phyloP scores from a whole-genome alignment of 441 rosid genomes.

The Arabidopsis hybrid region DNA sequence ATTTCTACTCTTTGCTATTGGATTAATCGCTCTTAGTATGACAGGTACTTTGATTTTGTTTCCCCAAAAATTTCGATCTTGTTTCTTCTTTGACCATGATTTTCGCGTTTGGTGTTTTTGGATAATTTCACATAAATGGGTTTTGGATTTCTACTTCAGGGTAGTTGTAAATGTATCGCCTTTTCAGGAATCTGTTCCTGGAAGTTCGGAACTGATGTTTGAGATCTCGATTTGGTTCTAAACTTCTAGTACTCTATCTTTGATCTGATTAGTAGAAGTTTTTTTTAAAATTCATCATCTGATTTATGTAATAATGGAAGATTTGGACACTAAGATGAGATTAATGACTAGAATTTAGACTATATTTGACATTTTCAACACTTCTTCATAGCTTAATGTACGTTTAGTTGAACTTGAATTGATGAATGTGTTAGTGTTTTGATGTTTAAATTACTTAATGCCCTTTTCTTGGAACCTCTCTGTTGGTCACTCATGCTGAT shows the following conservation, averaged over 20 bases:
- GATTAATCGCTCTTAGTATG: slow-evolving; percentile 69
- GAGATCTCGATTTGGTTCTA: slow-evolving; percentile 28
- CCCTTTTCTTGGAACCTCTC: slow-evolving; percentile 1
- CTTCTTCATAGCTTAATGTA: not conserved
- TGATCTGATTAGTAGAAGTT: slow-evolving; percentile 17
- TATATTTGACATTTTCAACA: not conserved
- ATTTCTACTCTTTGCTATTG: slow-evolving; percentile 53
- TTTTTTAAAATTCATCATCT: not conserved
- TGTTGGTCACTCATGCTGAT: not conserved
- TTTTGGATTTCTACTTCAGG: slow-evolving; percentile 3
- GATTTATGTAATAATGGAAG: too few species aligned
- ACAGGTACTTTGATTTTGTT: slow-evolving; percentile 52
- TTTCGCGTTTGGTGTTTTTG: not conserved
- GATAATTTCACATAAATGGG: slow-evolving; percentile 9
- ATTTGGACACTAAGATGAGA: not conserved
- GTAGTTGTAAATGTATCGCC: slow-evolving; percentile 13
- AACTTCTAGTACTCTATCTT: not conserved
- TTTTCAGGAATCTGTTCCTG: slow-evolving; percentile 16
- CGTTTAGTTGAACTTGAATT: not conserved
- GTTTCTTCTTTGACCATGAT: slow-evolving; percentile 11
- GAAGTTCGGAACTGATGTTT: slow-evolving; percentile 2
- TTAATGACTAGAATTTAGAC: not conserved
- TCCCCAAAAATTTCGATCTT: slow-evolving; percentile 3
- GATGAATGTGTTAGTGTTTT: not conserved
- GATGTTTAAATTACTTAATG: not conserved